Conservation (phyloP, 345 rosid genomes). For the Gossypium longicalyx region DNA sequence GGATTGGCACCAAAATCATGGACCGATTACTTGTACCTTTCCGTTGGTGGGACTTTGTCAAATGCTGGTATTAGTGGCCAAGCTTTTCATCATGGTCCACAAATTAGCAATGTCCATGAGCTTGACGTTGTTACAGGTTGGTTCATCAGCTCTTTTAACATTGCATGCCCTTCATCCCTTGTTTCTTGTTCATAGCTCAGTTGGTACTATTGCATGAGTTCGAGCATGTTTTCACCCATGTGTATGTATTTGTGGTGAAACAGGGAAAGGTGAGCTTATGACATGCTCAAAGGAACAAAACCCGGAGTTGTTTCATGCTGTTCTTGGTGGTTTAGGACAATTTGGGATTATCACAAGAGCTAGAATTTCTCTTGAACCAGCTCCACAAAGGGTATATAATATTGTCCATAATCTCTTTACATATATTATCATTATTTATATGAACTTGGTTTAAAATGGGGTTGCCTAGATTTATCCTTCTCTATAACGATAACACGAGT, state of each 20-base stretch:
- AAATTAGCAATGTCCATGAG: constrained; percentile 79
- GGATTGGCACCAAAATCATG: constrained; percentile 94
- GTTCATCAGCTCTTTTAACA: neutral
- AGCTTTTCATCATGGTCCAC: constrained; percentile 96
- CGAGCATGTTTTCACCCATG: no score
- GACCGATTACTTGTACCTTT: constrained; percentile 94
- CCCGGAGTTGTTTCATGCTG: constrained; percentile 70
- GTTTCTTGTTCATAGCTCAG: neutral
- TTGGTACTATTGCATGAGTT: no score
- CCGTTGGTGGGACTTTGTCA: constrained; percentile 95
- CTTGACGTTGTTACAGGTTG: constrained; percentile 94
- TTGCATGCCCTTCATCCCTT: constrained; percentile 1
- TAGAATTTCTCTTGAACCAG: constrained; percentile 80
- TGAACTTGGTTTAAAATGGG: no score
- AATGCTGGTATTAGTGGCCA: constrained; percentile 98
- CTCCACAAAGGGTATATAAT: constrained; percentile 69
- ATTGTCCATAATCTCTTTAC: neutral
- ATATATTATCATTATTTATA: neutral
- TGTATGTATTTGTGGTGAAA: neutral
- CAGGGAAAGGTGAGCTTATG: constrained; percentile 80
- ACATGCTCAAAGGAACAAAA: constrained; percentile 69
- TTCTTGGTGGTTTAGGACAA: constrained; percentile 95
- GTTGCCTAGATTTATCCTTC: no score
- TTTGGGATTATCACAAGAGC: constrained; percentile 97
- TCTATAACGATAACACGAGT: no score